Evolutionary conservation across 345 rosid genomes (phyloP).

Genomic region (Nasturtium officinale): DNA sequence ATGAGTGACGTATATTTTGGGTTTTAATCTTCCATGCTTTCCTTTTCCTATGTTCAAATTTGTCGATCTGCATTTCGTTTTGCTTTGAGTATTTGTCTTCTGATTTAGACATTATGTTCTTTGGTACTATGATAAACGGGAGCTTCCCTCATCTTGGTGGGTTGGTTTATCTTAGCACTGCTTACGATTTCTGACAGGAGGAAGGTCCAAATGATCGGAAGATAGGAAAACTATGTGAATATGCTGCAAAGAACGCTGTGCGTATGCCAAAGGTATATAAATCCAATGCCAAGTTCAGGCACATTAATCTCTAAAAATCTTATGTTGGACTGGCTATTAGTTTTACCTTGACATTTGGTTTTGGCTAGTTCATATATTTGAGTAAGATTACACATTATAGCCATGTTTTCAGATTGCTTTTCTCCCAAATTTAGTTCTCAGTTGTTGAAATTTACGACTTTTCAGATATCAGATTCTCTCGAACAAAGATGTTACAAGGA

Average conservation of each 20-base stretch:
- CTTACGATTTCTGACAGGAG: constrained; percentile 54
- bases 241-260: constrained; percentile 86
- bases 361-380: not conserved
- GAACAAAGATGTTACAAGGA: constrained; percentile 99
- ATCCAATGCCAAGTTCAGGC: constrained; percentile 12
- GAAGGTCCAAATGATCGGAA: constrained; percentile 91
- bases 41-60: not conserved
- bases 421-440: constrained; percentile 2
- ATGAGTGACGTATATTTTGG: not conserved
- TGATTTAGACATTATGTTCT: not conserved
- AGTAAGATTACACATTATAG: constrained; percentile 12
- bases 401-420: not conserved
- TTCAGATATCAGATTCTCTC: constrained; percentile 77
- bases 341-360: not conserved
- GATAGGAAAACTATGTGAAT: constrained; percentile 93
- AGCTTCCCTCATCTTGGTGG: constrained; percentile 2
- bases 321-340: not conserved
- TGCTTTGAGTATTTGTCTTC: not conserved
- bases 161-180: constrained; percentile 4
- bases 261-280: constrained; percentile 87
- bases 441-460: constrained; percentile 39
- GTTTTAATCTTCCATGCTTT: constrained; percentile 6
- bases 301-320: not conserved
- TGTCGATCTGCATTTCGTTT: constrained; percentile 12
- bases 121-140: not conserved